phyloP scores from a whole-genome alignment of 2,329 filamentous ascomycete genomes.

The Aspergillus udagawae region DNA sequence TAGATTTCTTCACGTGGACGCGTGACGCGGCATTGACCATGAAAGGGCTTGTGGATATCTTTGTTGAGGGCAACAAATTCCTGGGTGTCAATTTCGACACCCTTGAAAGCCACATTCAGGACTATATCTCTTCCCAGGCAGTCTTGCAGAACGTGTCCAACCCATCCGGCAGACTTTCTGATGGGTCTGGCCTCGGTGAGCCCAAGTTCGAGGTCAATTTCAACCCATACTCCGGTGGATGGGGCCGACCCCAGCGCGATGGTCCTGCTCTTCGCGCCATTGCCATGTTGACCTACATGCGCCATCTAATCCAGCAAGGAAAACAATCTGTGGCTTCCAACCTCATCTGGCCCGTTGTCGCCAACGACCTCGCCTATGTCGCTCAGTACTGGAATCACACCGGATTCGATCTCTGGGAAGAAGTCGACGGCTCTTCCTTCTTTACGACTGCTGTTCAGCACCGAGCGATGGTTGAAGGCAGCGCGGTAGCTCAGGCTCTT shows the following conservation, averaged over 20 bases:
- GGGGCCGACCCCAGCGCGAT: slow-evolving; percentile 75
- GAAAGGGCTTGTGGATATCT: slow-evolving; percentile 63
- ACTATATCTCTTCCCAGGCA: slow-evolving; percentile 64
- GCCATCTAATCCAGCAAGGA: slow-evolving; percentile 64
- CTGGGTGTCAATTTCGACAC: slow-evolving; percentile 12
- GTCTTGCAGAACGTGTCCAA: slow-evolving; percentile 62
- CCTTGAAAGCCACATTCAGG: slow-evolving; percentile 59
- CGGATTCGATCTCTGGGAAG: slow-evolving; percentile 76
- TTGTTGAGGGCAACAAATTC: slow-evolving; percentile 54
- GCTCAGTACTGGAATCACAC: slow-evolving; percentile 43
- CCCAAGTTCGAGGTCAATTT: slow-evolving; percentile 66
- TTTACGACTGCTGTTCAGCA: slow-evolving; percentile 69
- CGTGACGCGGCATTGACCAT: slow-evolving; percentile 67
- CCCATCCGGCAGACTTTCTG: slow-evolving; percentile 55
- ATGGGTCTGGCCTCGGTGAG: slow-evolving; percentile 57
- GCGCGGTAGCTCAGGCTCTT: slow-evolving; percentile 58
- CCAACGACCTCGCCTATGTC: slow-evolving; percentile 70
- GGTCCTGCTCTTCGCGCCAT: slow-evolving; percentile 71
- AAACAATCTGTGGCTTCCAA: slow-evolving; percentile 45
- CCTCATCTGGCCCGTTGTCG: slow-evolving; percentile 66
- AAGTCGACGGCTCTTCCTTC: slow-evolving; percentile 70
- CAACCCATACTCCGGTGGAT: slow-evolving; percentile 57
- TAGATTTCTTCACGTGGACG: slow-evolving; percentile 75
- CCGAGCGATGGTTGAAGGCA: slow-evolving; percentile 56
- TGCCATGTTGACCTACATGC: slow-evolving; percentile 67